phyloP scores from a whole-genome alignment of 2,329 filamentous ascomycete species.

The Sclerotinia subarctica region DNA sequence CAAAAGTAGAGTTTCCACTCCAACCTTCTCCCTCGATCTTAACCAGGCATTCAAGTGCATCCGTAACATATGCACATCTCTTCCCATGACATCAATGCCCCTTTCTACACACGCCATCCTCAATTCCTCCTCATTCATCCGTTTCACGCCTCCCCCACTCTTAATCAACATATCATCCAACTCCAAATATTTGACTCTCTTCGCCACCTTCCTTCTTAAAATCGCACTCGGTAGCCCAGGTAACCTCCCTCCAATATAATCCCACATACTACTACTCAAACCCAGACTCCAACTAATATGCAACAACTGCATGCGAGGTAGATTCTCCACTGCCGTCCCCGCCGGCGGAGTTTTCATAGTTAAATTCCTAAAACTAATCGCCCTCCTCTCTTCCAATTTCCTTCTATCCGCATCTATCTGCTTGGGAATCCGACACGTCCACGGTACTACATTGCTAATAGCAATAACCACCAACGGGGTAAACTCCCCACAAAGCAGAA shows the following conservation, averaged over 20 bases:
- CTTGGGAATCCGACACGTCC: constrained; percentile 75
- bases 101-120: constrained; percentile 68
- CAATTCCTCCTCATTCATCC: constrained; percentile 62
- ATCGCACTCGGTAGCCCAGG: constrained; percentile 46
- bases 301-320: constrained; percentile 41
- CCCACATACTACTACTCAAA: constrained; percentile 42
- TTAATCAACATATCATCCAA: constrained; percentile 69
- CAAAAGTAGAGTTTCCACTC: constrained; percentile 36
- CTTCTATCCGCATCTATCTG: constrained; percentile 62
- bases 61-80: constrained; percentile 40
- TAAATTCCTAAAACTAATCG: constrained; percentile 46
- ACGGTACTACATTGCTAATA: constrained; percentile 68
- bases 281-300: constrained; percentile 44
- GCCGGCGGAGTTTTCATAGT: constrained; percentile 31
- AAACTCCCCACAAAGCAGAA: constrained; percentile 80
- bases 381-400: constrained; percentile 52
- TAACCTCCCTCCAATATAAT: constrained; percentile 43
- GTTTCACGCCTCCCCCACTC: constrained; percentile 57
- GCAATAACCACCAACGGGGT: constrained; percentile 75
- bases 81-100: constrained; percentile 55
- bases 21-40: constrained; percentile 37
- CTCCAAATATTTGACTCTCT: constrained; percentile 60
- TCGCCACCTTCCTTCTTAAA: constrained; percentile 52
- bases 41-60: constrained; percentile 43
- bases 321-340: constrained; percentile 28